Conservation (phyloP, 306 rosid species). For the Sesbania bispinosa region DNA sequence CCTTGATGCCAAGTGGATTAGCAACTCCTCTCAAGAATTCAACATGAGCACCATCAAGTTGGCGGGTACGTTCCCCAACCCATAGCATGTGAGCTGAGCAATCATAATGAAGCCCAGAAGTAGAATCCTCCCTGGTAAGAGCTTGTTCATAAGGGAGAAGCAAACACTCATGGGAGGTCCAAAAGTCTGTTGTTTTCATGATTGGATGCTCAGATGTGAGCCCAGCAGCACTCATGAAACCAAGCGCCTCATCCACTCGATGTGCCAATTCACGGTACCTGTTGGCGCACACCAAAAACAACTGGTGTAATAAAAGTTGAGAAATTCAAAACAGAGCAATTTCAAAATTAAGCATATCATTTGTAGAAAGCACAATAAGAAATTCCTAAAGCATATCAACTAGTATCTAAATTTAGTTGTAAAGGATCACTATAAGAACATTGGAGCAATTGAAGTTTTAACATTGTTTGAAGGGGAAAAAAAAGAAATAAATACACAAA, state of each 20-base stretch:
- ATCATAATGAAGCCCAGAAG: conserved; percentile 49
- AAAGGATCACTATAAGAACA: background rate
- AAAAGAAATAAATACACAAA: background rate
- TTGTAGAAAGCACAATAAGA: conserved; percentile 8
- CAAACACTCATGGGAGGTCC: conserved; percentile 60
- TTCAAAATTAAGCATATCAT: background rate
- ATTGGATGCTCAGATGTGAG: conserved; percentile 50
- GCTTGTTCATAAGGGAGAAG: conserved; percentile 56
- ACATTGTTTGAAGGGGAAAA: background rate
- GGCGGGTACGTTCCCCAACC: conserved; percentile 63
- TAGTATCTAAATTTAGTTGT: background rate
- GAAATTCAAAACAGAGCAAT: background rate
- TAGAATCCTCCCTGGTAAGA: conserved; percentile 55
- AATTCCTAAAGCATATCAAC: background rate
- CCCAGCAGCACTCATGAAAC: conserved; percentile 47
- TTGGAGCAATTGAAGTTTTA: background rate
- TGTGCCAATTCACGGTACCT: conserved; percentile 52
- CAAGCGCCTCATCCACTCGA: conserved; percentile 57
- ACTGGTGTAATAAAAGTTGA: background rate
- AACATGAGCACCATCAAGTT: conserved; percentile 61
- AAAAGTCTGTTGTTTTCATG: conserved; percentile 52
- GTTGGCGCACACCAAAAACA: background rate
- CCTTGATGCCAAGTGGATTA: conserved; percentile 63
- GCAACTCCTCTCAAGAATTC: conserved; percentile 56
- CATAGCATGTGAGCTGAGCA: conserved; percentile 63